These are phyloP conservation scores for Nematocida displodere DNA, from an alignment of 371 early-diverging fungal species.

Conservation along the genomic window DNA sequence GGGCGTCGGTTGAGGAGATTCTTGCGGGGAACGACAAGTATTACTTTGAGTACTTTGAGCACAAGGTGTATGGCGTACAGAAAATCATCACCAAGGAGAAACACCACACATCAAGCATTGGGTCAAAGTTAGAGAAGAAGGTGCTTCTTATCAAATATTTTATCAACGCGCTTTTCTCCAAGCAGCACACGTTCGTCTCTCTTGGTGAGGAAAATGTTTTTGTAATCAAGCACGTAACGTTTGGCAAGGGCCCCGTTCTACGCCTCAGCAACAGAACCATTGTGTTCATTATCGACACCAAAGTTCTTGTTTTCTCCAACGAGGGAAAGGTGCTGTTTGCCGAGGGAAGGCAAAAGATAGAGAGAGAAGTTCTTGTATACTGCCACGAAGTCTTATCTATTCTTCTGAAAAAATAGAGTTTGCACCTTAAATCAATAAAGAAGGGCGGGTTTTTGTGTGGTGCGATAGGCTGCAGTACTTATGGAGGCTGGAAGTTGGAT, in stretches of 20 bases:
- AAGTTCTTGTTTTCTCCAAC: conserved; percentile 15
- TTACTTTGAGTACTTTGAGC: conserved; percentile 42
- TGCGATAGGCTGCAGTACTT: background rate
- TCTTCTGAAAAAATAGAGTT: conserved; percentile 26
- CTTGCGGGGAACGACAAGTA: background rate
- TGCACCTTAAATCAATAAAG: background rate
- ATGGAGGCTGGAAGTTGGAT: too few species aligned
- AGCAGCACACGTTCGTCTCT: background rate
- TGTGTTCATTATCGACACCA: conserved; percentile 30
- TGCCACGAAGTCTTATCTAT: conserved; percentile 27
- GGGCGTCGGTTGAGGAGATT: background rate
- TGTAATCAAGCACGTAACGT: conserved; percentile 46
- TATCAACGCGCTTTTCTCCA: background rate
- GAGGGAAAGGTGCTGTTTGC: conserved; percentile 20
- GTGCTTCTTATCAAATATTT: conserved; percentile 20
- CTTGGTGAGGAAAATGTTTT: background rate
- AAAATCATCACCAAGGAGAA: conserved; percentile 47
- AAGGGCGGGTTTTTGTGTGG: background rate
- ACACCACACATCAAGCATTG: background rate
- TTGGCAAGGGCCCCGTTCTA: conserved; percentile 27
- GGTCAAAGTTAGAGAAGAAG: conserved; percentile 4
- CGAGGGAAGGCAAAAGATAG: conserved; percentile 1
- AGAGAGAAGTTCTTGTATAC: conserved; percentile 14
- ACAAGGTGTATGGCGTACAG: conserved; percentile 38
- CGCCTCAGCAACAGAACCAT: conserved; percentile 34